Evolutionary conservation across 192 early-diverging fungal genomes (phyloP), one percentile per base, ranked within the genome.

Genomic region (Backusella sp.): DNA sequence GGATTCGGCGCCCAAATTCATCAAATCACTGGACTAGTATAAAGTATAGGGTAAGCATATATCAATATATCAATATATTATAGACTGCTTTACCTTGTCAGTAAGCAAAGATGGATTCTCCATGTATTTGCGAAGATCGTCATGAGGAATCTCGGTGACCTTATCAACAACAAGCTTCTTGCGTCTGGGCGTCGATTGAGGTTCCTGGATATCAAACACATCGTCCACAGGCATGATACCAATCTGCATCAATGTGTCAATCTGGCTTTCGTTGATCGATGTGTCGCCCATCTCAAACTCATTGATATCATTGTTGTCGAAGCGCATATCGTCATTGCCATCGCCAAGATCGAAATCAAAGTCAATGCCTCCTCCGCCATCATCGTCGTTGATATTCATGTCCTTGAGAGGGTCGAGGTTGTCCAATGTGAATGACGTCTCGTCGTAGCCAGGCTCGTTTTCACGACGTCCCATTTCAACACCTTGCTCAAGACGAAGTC

Each of bases 161-260:
- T 84, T 78, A 75, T 95, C 93, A 2, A 94, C 85, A 35, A 91
- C 76, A 2, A 92, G 73, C 69, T 84, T 91, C 46, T 91, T 87
- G 70, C 88, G 87, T 46, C 84, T 67, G 7, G 70, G 76, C 32
- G 65, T 21, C 0, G 77, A 32, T 8, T 76, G 56, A 17, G 46
- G 44, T 1, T 49, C 32, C 15, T 72, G 28, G 17, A 73, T 73
- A 69, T 65, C 65, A 34, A 73, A 56, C 44, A 74, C 52, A 1
- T 7, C 11, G 2, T 37, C 65, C 42, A 21, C 35, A 2, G 19
- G 34, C 42, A 66, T n/a, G 21, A 52, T 36, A 70, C 73, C 72
- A 39, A 44, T 49, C n/a, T 74, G 77, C 66, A 73, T 74, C 36
- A 79, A 65, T 6, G 72, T 70, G 35, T 74, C 73, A 6, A 62